These are phyloP conservation scores for Boletus calvinii DNA, from an alignment of 1,284 basidiomycete species.

Conservation along the genomic window DNA sequence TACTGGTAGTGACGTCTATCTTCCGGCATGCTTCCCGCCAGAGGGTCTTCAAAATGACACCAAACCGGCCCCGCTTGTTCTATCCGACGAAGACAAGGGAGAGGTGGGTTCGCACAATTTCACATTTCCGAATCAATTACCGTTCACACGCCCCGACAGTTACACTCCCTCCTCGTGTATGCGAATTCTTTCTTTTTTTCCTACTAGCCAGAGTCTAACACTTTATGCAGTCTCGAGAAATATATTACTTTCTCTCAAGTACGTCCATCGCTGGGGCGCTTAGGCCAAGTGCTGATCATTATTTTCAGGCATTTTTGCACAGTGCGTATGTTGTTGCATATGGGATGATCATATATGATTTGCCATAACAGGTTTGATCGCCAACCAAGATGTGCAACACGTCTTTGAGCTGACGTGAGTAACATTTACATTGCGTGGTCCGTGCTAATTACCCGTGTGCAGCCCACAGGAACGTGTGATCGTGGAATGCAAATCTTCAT, in stretches of 20 bases:
- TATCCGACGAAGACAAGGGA: slow-evolving; percentile 25
- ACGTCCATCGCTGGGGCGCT: background rate
- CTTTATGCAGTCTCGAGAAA: slow-evolving; percentile 54
- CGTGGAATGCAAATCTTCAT: slow-evolving; percentile 58
- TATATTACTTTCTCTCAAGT: slow-evolving; percentile 62
- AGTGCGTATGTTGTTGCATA: slow-evolving; percentile 35
- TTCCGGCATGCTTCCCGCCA: slow-evolving; percentile 43
- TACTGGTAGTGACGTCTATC: slow-evolving; percentile 43
- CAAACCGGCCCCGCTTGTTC: slow-evolving; percentile 5
- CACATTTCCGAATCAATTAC: slow-evolving; percentile 5
- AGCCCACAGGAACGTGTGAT: slow-evolving; percentile 61
- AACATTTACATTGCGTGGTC: slow-evolving; percentile 14
- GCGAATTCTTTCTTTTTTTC: slow-evolving; percentile 20
- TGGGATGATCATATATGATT: slow-evolving; percentile 2
- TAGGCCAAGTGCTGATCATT: background rate
- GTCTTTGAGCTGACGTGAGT: slow-evolving; percentile 57
- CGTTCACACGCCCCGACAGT: slow-evolving; percentile 32
- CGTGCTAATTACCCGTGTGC: background rate
- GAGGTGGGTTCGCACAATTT: slow-evolving; percentile 17
- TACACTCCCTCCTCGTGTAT: slow-evolving; percentile 58
- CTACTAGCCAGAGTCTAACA: background rate
- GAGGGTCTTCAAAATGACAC: slow-evolving; percentile 5
- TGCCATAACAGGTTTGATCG: slow-evolving; percentile 43
- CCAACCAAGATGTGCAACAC: slow-evolving; percentile 46
- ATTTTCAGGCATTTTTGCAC: slow-evolving; percentile 49